Base-by-base conservation (phyloP, 352 stramenopile species). In the Phytophthora fragariae region DNA sequence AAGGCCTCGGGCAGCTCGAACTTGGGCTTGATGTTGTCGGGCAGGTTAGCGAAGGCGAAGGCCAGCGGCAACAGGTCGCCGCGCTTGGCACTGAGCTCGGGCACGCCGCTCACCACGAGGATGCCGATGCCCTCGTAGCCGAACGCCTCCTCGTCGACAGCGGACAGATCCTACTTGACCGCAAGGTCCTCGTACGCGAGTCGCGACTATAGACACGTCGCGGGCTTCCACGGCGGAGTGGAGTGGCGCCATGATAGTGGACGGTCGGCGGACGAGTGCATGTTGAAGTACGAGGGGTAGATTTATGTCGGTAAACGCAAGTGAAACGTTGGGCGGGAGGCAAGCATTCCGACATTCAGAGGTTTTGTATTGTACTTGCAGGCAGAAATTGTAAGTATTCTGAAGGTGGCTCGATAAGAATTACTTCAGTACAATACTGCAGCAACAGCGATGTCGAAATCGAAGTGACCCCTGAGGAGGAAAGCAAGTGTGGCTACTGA, bases 61-160 rank as follows among this genome's bases (percentile, higher is more conserved):
- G 93, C 93, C 31, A 98, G 80, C 4, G 94, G 87, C 35, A 99
- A 76, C 53, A 98, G 77, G 44, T 73, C 73, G 56, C 80, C 72
- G 17, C 95, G 85, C 76, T 89, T 92, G 33, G 86, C 66, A 54
- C 86, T 79, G 61, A 97, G 88, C 52, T 86, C 86, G 2, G 93
- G 91, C 19, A 98, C 92, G 66, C 88, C 91, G 49, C 82, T 90
- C 19, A 98, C 92, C 10, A 89, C 91, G 47, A 98, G 69, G 65
- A 98, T 94, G 50, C 95, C 95, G 61, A 98, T 88, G 44, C 94
- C 95, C 65, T 98, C 85, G 66, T 87, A 89, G 58, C 93, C 94
- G 52, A 97, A 98, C 2, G 94, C 94, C 24, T 86, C 77, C 53
- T 95, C 84, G 54, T 93, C 89, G 37, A 79, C 58, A 53, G 70